Evolutionary conservation across 2,329 filamentous ascomycete genomes (phyloP), one percentile per base, ranked within the genome.

Genomic region (Fusarium compactum): DNA sequence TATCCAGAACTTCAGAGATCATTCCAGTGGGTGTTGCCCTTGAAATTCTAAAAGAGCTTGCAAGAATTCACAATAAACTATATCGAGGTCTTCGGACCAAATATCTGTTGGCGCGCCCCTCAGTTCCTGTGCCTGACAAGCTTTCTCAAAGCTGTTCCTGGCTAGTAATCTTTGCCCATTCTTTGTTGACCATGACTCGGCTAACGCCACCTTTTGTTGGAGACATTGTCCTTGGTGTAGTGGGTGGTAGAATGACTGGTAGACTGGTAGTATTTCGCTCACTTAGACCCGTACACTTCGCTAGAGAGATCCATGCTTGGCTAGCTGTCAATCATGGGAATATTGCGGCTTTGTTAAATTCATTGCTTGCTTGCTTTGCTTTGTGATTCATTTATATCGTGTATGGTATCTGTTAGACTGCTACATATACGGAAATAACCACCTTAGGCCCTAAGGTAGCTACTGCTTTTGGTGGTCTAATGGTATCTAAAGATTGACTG

Each of bases 401-500:
- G 34, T 38, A n/a, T 38, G 34, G 34, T 38, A 38, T 27, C 25
- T 9, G 25, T 25, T 25, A 9, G 25, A 25, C 25, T 9, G 8
- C 24, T 25, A 25, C 6, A 6, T 25, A 25, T 25, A 5, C 24
- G 6, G n/a, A n/a, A 25, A 8, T 25, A 9, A 9, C 25, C 8
- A 25, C 25, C 25, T 25, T 25, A 25, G 8, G 25, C 2, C 25
- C 25, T 25, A 25, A 25, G 25, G 25, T 25, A 25, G 24, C 24
- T 25, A 25, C 24, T 25, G 24, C 24, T 25, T 25, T 25, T 25
- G 24, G 24, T 25, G 24, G 24, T 25, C 24, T 6, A 25, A 25
- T 8, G 3, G 20, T 61, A 54, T 64, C 58, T 73, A 93, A 66
- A 93, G 80, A 77, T 90, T 92, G 75, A 92, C 92, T 9, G 92